Base-by-base conservation (phyloP, 306 rosid species). In the Cucurbita argyrosperma region DNA sequence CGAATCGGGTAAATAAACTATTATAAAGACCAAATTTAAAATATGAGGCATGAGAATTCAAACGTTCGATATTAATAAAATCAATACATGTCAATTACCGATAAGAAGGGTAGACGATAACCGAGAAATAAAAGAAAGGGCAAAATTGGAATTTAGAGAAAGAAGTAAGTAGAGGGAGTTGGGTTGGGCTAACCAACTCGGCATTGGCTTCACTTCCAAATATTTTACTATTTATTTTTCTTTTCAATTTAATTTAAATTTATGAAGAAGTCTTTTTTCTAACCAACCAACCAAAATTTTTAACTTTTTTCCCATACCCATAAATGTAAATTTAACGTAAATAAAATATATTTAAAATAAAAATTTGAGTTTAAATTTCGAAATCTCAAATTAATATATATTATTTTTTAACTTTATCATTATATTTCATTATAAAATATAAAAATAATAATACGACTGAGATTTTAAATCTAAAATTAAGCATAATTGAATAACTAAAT, bases 161-260 rank as follows among this genome's bases (percentile, higher is more conserved):
- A 42, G 16, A 66, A 66, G 52, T 1, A 43, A 19, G 72, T 66
- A 13, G 54, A 39, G 39, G 7, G 74, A 39, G 55, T 69, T 69
- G 74, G 74, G 58, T 49, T 69, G 51, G 74, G 74, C 58, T 69
- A 69, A 69, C 74, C 1, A 69, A 69, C 74, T 38, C 26, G 4
- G 38, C 72, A 39, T 45, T 45, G 12, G 11, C 49, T 68, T 66
- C 38, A 13, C 14, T 23, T 13, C 19, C 43, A 12, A 26, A 21
- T 58, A 12, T 26, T 58, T 58, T 58, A 30, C 64, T 9, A 50
- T 50, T 5, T 52, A 50, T 52, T 52, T 15, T 6, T 52, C 2
- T 54, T 7, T 60, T 6, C 3, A 51, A 15, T 16, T 52, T 26
- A 35, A 61, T 61, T 35, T 23, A 7, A 58, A 30, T 4, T 60